phyloP scores from a whole-genome alignment of 1,284 basidiomycete species.

The Fistulinella staudtii region DNA sequence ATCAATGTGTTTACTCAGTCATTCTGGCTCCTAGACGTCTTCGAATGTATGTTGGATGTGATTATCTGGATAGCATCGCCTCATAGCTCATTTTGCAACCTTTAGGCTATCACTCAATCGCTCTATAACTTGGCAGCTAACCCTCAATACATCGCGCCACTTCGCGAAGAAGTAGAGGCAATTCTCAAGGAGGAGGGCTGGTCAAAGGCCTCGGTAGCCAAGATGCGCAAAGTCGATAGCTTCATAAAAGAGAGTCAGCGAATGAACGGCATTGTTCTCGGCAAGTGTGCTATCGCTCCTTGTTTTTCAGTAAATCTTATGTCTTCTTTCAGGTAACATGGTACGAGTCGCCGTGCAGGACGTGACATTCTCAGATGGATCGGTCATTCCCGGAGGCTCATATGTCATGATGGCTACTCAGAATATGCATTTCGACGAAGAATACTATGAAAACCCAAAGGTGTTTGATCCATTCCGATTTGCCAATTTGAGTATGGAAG shows the following conservation, averaged over 20 bases:
- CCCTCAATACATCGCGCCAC: conserved; percentile 35
- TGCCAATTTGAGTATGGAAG: conserved; percentile 9
- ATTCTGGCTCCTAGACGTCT: conserved; percentile 5
- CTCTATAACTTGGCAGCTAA: conserved; percentile 36
- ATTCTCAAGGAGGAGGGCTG: conserved; percentile 40
- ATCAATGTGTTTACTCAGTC: not conserved
- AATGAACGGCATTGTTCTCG: conserved; percentile 22
- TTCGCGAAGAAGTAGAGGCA: conserved; percentile 43
- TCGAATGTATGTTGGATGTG: not conserved
- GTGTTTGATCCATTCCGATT: conserved; percentile 35
- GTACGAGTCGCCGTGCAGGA: conserved; percentile 33
- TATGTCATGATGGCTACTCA: conserved; percentile 22
- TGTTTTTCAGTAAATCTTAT: not conserved
- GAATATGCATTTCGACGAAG: conserved; percentile 25
- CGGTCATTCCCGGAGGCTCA: conserved; percentile 36
- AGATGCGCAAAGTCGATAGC: conserved; percentile 46
- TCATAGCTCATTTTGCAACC: not conserved
- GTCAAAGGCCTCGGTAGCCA: conserved; percentile 38
- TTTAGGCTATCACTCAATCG: conserved; percentile 33
- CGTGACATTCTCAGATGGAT: conserved; percentile 40
- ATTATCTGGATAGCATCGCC: not conserved
- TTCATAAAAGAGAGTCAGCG: conserved; percentile 44
- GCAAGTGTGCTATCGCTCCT: conserved; percentile 19
- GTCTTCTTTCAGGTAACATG: conserved; percentile 27
- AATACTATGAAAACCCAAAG: conserved; percentile 23